phyloP scores from a whole-genome alignment of 2,329 filamentous ascomycete genomes.

The Byssochlamys sp. region DNA sequence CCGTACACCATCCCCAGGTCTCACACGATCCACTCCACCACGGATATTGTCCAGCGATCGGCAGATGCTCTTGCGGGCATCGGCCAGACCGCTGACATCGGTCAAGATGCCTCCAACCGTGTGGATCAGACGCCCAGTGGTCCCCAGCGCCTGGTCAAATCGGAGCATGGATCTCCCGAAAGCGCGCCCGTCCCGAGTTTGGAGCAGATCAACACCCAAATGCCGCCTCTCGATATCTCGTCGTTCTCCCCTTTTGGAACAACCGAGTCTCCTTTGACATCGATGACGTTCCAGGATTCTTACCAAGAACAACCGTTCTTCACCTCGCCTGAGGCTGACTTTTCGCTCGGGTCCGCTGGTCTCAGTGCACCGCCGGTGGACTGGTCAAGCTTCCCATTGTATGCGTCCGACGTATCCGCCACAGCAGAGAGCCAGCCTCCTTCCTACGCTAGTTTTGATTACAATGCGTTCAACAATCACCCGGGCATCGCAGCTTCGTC shows the following conservation, averaged over 20 bases:
- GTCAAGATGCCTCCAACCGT: slow-evolving; percentile 22
- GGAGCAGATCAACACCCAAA: slow-evolving; percentile 24
- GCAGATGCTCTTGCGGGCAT: slow-evolving; percentile 42
- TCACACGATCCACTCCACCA: slow-evolving; percentile 40
- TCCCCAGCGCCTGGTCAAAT: slow-evolving; percentile 31
- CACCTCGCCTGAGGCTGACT: slow-evolving; percentile 34
- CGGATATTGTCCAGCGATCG: slow-evolving; percentile 41
- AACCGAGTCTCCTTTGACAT: slow-evolving; percentile 23
- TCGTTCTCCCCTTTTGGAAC: slow-evolving; percentile 24
- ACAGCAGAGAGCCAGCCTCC: slow-evolving; percentile 35
- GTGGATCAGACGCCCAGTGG: slow-evolving; percentile 23
- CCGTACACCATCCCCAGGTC: slow-evolving; percentile 54
- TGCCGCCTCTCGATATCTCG: slow-evolving; percentile 32
- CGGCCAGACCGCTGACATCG: slow-evolving; percentile 17
- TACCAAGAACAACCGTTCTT: slow-evolving; percentile 32
- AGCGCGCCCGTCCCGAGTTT: slow-evolving; percentile 19
- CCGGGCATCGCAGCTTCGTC: slow-evolving; percentile 36
- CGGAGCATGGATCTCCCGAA: slow-evolving; percentile 40
- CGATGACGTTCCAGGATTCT: slow-evolving; percentile 28
- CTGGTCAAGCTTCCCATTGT: slow-evolving; percentile 40
- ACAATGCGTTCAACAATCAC: slow-evolving; percentile 28
- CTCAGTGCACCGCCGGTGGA: slow-evolving; percentile 36
- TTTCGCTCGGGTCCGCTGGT: slow-evolving; percentile 28
- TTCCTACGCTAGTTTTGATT: slow-evolving; percentile 39
- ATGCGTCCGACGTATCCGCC: slow-evolving; percentile 27